Evolutionary conservation across 176 grass and related monocot genomes (phyloP).

Genomic region (Cenchrus purpureus): DNA sequence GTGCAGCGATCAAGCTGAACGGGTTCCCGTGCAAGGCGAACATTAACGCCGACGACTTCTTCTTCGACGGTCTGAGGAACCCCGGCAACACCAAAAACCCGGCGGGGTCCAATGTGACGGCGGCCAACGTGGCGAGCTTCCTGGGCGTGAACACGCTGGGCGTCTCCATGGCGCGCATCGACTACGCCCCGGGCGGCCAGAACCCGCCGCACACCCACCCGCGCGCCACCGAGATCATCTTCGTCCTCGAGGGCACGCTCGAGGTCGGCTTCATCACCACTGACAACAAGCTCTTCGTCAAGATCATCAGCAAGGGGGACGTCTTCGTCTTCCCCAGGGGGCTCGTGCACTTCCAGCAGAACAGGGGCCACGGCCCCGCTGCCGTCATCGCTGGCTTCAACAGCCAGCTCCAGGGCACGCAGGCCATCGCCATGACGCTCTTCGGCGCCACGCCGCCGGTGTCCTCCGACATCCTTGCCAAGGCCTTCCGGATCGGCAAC

Average conservation of each 20-base stretch:
- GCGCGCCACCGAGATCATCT: conserved; percentile 78
- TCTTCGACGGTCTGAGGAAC: conserved; percentile 48
- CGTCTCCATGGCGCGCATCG: conserved; percentile 74
- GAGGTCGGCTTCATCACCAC: conserved; percentile 91
- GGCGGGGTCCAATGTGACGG: conserved; percentile 47
- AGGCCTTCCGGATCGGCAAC: conserved; percentile 59
- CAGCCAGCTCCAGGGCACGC: conserved; percentile 81
- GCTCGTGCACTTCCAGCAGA: conserved; percentile 88
- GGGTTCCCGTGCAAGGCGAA: conserved; percentile 82
- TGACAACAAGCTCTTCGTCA: conserved; percentile 59
- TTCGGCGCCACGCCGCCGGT: conserved; percentile 55
- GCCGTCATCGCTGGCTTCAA: conserved; percentile 73
- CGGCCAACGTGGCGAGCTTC: conserved; percentile 55
- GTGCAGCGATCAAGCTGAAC: conserved; percentile 66
- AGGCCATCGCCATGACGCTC: conserved; percentile 62
- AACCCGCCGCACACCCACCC: conserved; percentile 90
- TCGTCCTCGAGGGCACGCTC: conserved; percentile 65
- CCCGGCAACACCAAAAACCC: conserved; percentile 63
- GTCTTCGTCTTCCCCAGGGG: conserved; percentile 76
- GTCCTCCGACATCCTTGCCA: conserved; percentile 61
- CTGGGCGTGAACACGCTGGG: conserved; percentile 80
- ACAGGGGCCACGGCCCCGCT: conserved; percentile 44
- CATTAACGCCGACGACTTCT: conserved; percentile 65
- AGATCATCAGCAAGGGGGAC: conserved; percentile 55
- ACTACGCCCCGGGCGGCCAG: conserved; percentile 62